A percentile compares a stretch with the other conserved stretches of the same genome.
Evolutionary conservation across 768 basidiomycete genomes (phyloP).

Genomic region (Rhodotorula graminis): DNA sequence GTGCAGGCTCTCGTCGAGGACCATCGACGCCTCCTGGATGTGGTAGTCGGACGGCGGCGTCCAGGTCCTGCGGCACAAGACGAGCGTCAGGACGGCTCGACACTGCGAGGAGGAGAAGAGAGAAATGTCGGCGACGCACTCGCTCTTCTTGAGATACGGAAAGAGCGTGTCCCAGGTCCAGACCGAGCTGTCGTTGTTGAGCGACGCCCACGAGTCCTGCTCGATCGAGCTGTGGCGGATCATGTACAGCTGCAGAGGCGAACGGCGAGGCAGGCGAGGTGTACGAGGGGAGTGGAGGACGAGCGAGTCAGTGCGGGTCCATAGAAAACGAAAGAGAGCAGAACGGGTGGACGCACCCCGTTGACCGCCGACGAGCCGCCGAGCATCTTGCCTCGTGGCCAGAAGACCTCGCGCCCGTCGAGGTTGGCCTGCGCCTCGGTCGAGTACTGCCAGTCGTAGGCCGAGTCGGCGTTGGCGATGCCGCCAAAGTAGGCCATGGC

Average conservation of each 20-base stretch:
- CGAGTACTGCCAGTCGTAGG: slow-evolving; percentile 43
- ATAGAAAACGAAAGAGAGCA: not conserved
- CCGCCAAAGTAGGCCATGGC: slow-evolving; percentile 32
- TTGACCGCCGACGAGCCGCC: slow-evolving; percentile 44
- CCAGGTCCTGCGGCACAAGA: too few relatives aligned
- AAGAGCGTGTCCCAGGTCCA: slow-evolving; percentile 44
- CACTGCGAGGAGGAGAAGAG: too few relatives aligned
- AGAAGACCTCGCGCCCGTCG: slow-evolving; percentile 35
- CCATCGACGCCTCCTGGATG: slow-evolving; percentile 43
- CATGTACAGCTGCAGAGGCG: slow-evolving; percentile 32
- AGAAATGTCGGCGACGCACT: too few relatives aligned
- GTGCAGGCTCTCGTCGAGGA: slow-evolving; percentile 45
- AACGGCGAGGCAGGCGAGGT: not conserved
- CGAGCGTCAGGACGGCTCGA: too few relatives aligned
- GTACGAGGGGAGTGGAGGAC: too few relatives aligned
- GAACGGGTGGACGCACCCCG: slow-evolving; percentile 1
- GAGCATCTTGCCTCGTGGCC: slow-evolving; percentile 44
- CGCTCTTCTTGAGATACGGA: slow-evolving; percentile 43
- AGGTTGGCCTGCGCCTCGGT: slow-evolving; percentile 39
- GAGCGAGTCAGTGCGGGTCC: not conserved
- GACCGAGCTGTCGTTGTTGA: slow-evolving; percentile 16
- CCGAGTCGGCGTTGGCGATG: slow-evolving; percentile 12
- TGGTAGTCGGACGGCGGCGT: slow-evolving; percentile 46
- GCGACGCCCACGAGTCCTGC: slow-evolving; percentile 41
- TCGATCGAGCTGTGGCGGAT: slow-evolving; percentile 35